Evolutionary conservation across 2,329 filamentous ascomycete genomes (phyloP).

Genomic region (Calonectria ilicicola): DNA sequence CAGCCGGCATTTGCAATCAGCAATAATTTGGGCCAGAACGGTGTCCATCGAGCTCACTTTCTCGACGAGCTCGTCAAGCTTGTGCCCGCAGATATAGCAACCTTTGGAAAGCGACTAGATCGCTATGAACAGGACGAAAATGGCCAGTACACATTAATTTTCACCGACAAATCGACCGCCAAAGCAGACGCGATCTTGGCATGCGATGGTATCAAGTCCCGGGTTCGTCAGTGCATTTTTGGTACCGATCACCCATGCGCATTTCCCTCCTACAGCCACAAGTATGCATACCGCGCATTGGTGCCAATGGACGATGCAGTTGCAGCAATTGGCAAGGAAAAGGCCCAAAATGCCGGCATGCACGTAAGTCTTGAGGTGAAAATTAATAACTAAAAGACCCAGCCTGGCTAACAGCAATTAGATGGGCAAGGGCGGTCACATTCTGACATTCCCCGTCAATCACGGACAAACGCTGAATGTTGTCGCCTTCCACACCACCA

Average conservation of each 20-base stretch:
- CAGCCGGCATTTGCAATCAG: slow-evolving; percentile 28
- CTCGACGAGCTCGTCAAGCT: slow-evolving; percentile 54
- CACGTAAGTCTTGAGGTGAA: slow-evolving; percentile 4
- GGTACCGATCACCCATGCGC: slow-evolving; percentile 14
- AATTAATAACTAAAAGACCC: background rate
- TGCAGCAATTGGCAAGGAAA: slow-evolving; percentile 12
- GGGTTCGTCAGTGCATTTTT: slow-evolving; percentile 11
- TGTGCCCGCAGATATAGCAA: slow-evolving; percentile 47
- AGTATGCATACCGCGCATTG: slow-evolving; percentile 21
- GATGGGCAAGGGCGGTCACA: slow-evolving; percentile 63
- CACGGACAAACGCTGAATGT: slow-evolving; percentile 66
- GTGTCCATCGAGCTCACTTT: slow-evolving; percentile 53
- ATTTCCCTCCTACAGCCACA: slow-evolving; percentile 20
- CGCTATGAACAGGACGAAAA: background rate
- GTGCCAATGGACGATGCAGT: slow-evolving; percentile 18
- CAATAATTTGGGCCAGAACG: slow-evolving; percentile 44
- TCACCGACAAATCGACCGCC: slow-evolving; percentile 54
- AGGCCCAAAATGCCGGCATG: slow-evolving; percentile 18
- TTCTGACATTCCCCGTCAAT: slow-evolving; percentile 43
- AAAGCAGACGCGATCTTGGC: slow-evolving; percentile 46
- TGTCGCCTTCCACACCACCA: slow-evolving; percentile 56
- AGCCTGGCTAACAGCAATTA: slow-evolving; percentile 18
- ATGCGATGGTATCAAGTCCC: slow-evolving; percentile 25
- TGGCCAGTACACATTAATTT: slow-evolving; percentile 46
- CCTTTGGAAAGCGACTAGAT: slow-evolving; percentile 47